Evolutionary conservation across 495 filamentous ascomycete genomes (phyloP).

Genomic region (Tuber magnatum): DNA sequence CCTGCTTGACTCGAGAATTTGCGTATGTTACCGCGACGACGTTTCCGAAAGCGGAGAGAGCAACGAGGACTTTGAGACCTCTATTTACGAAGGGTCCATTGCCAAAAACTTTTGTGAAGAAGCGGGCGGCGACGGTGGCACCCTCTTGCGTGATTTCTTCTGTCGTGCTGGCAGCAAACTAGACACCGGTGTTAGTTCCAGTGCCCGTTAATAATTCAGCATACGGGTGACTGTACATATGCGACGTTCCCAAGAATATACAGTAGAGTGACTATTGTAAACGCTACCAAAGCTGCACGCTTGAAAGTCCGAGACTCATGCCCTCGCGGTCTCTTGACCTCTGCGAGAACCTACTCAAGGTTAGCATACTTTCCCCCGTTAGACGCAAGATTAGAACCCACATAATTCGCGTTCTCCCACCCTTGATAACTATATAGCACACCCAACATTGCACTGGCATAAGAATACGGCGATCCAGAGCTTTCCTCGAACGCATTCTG

Average conservation of each 20-base stretch:
- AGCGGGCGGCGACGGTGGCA: slow-evolving; percentile 24
- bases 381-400: neutral
- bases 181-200: neutral
- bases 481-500: slow-evolving; percentile 14
- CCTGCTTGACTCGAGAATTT: slow-evolving; percentile 35
- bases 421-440: slow-evolving; percentile 33
- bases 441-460: slow-evolving; percentile 33
- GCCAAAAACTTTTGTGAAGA: slow-evolving; percentile 37
- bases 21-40: slow-evolving; percentile 33
- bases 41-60: slow-evolving; percentile 37
- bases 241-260: slow-evolving; percentile 37
- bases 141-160: slow-evolving; percentile 17
- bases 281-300: slow-evolving; percentile 29
- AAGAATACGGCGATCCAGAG: slow-evolving; percentile 18
- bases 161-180: slow-evolving; percentile 22
- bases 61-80: slow-evolving; percentile 34
- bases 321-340: slow-evolving; percentile 29
- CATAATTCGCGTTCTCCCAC: slow-evolving; percentile 40
- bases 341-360: slow-evolving; percentile 22
- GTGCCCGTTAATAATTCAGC: neutral
- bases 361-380: neutral
- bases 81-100: slow-evolving; percentile 16
- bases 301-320: slow-evolving; percentile 36
- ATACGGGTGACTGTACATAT: slow-evolving; percentile 15
- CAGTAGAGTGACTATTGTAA: slow-evolving; percentile 27